Evolutionary conservation across 2,329 filamentous ascomycete genomes (phyloP), one percentile per base, ranked within the genome.

Genomic region (Hymenoscyphus albidus): DNA sequence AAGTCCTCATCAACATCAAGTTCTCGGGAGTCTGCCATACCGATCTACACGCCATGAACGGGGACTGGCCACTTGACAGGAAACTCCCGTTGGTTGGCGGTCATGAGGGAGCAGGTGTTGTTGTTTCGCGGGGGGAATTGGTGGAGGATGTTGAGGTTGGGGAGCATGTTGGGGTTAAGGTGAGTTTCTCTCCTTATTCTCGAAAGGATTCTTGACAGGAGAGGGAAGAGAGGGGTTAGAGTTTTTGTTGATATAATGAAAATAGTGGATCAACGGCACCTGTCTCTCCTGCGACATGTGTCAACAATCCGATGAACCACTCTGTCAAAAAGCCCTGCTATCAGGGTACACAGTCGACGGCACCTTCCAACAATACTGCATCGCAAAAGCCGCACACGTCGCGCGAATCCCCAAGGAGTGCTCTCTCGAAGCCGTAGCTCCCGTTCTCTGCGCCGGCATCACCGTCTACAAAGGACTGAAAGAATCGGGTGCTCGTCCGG

Each of bases 321-420:
- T 97, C 5, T 98, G 94, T 80, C 78, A 84, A 16, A 81, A 90
- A 65, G 86, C 91, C 32, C 80, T 84, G 42, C 85, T 97, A 51
- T 96, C 92, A 0, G 94, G 94, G 64, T 97, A 96, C 84, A 96
- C 92, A 4, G 92, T 97, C 75, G 91, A 97, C 76, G 93, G 93
- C 39, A 88, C 88, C 54, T 97, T 97, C 85, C 93, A 97, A 82
- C 88, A 97, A 81, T 97, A 96, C 81, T 87, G 85, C 77, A 86
- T 97, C 70, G 93, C 88, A 71, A 96, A 96, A 78, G 93, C 92
- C 16, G 86, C 89, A 18, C 91, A 96, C 77, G 87, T 95, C 16
- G 91, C 92, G 35, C 87, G 89, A 70, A 89, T 97, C 69, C 90
- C 91, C 70, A 89, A 93, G 78, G 86, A 89, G 16, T 85, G 89